Evolutionary conservation across 2,329 filamentous ascomycete species (phyloP), one percentile per base, ranked within the genome.

Genomic region (Akanthomyces uredinophilus): DNA sequence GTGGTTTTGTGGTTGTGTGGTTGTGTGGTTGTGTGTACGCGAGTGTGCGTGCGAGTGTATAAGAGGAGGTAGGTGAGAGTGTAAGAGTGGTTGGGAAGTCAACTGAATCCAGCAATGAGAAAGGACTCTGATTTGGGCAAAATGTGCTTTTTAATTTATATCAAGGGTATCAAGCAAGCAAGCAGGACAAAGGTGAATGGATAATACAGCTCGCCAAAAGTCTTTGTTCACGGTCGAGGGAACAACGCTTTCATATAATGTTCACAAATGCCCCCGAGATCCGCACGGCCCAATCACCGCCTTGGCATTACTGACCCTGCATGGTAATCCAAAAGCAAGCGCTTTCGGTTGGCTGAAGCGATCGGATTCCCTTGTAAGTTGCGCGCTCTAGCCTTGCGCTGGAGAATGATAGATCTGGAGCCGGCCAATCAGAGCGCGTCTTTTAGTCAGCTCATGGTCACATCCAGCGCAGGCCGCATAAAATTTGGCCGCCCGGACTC

Each of bases 371-470:
- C 27, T 24, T 53, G 39, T 32, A 49, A 59, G 54, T 57, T 47
- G 37, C 22, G 22, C 32, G 46, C 54, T 35, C 52, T 39, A 46
- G 47, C 46, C 29, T 24, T 44, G 37, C 27, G 27, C 6, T 29
- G 27, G 27, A 29, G 27, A 27, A 6, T 13, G 16, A 39, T 5
- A 37, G 58, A 46, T 61, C 22, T 51, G 50, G 41, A 6, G 37
- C 16, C 20, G 47, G 37, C 72, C 72, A 74, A 74, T 74, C 67
- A 70, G 60, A 51, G 29, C 5, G 35, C 60, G 59, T 65, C 62
- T 60, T 73, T 74, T 74, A 72, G 71, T 74, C 70, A 74, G 54
- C 61, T 65, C 39, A 14, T 32, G 39, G 50, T 54, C 58, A 47
- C 27, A 13, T 39, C 47, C 52, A 50, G 29, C 37, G 29, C 39